phyloP scores from a whole-genome alignment of 2,329 filamentous ascomycete species.

The Penicillium sp. region DNA sequence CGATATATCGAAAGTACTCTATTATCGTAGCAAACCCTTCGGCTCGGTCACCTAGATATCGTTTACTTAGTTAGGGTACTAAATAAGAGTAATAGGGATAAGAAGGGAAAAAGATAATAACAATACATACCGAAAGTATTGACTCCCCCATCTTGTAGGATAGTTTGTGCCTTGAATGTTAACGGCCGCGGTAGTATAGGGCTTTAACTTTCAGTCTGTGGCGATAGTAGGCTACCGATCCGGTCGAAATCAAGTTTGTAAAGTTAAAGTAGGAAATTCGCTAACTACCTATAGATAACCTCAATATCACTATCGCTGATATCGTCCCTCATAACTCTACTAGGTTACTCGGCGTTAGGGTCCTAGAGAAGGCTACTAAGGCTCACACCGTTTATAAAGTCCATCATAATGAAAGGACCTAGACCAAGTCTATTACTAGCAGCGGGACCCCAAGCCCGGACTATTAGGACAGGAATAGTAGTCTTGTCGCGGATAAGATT shows the following conservation, averaged over 20 bases:
- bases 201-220: constrained; percentile 12
- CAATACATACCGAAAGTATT: constrained; percentile 24
- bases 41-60: constrained; percentile 22
- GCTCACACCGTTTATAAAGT: constrained; percentile 27
- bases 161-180: constrained; percentile 35
- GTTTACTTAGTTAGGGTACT: constrained; percentile 16
- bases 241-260: constrained; percentile 31
- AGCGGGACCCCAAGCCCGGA: constrained; percentile 29
- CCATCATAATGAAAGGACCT: constrained; percentile 34
- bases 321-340: constrained; percentile 40
- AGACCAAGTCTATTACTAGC: constrained; percentile 25
- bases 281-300: constrained; percentile 27
- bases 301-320: constrained; percentile 28
- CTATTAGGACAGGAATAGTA: constrained; percentile 27
- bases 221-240: constrained; percentile 33
- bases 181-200: constrained; percentile 25
- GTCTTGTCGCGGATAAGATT: constrained; percentile 27
- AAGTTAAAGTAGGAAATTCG: constrained; percentile 30
- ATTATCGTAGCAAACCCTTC: constrained; percentile 32
- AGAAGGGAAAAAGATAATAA: not conserved
- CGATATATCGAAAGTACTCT: constrained; percentile 37
- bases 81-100: not conserved
- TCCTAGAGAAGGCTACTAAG: constrained; percentile 25
- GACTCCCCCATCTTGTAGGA: constrained; percentile 33
- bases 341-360: constrained; percentile 41